Base-by-base conservation (phyloP, 768 basidiomycete species). In the Termitomyces bulborhizus region DNA sequence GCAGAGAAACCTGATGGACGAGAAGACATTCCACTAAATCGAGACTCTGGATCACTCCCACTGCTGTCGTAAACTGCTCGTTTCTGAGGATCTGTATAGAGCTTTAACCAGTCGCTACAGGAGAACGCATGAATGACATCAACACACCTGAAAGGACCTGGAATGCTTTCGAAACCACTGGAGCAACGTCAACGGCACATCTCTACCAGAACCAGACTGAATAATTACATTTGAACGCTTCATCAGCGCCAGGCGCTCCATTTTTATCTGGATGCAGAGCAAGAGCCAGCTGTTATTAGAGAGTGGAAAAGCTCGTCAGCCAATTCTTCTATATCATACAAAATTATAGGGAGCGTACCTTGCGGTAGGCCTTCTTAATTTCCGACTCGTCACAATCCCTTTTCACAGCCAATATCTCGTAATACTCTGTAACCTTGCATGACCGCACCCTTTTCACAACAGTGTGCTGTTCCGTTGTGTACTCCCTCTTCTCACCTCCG, bases 91-190 rank as follows among this genome's bases (percentile, higher is more conserved):
- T 98, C 95, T 82, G 60, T 37, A 36, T 56, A 31, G 39, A 41
- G 46, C 50, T 53, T 46, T 56, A 43, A 29, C 31, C 52, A 40
- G 45, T 56, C 27, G 27, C 39, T 6, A 41, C 36, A 0, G 41
- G 27, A 36, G 4, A 11, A 40, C 26, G n/a, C 2, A 13, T 34
- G 34, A 24, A 37, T 53, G 16, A 40, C 26, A 29, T 40, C 24
- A 37, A 59, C 32, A 5, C 55, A 84, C 88, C 88, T 67, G 93
- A 95, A 36, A 98, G 74, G 8, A 98, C 86, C 67, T 96, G 93
- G 71, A 98, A 98, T 9, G 95, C 94, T 72, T 97, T 98, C 4
- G 93, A 96, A 29, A 98, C 93, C 88, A 95, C 96, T 98, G 65
- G 11, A 57, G 46, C 26, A 56, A 26, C 5, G 42, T 56, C 29